Evolutionary conservation across 495 filamentous ascomycete genomes (phyloP).

Genomic region (Podospora conica): DNA sequence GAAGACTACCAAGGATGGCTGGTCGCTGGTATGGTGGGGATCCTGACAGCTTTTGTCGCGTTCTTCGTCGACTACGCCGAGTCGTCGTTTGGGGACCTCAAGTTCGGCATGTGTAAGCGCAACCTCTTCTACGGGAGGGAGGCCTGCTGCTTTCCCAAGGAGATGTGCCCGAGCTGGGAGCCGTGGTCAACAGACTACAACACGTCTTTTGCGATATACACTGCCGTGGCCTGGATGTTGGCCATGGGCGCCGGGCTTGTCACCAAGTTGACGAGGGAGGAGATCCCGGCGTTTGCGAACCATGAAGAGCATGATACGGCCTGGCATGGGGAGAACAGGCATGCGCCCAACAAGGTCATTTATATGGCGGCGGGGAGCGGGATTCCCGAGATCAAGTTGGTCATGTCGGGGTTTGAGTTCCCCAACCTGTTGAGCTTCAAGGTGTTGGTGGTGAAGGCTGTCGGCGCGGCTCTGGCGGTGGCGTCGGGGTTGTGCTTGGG

Average conservation of each 20-base stretch:
- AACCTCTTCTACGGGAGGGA: slow-evolving; percentile 44
- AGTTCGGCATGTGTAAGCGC: slow-evolving; percentile 45
- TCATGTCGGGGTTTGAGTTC: slow-evolving; percentile 54
- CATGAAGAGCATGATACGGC: slow-evolving; percentile 12
- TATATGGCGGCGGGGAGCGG: slow-evolving; percentile 53
- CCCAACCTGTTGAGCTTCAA: slow-evolving; percentile 50
- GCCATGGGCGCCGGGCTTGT: slow-evolving; percentile 44
- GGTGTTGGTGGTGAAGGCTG: slow-evolving; percentile 49
- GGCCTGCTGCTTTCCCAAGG: slow-evolving; percentile 37
- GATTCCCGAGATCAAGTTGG: slow-evolving; percentile 57
- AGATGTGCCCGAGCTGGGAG: slow-evolving; percentile 37
- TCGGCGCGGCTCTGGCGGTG: slow-evolving; percentile 52
- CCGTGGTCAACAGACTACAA: slow-evolving; percentile 39
- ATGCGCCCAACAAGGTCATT: slow-evolving; percentile 41
- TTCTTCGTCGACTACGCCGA: slow-evolving; percentile 49
- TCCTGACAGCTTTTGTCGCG: slow-evolving; percentile 50
- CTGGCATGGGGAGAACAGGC: neutral
- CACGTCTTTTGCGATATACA: slow-evolving; percentile 42
- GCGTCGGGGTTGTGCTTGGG: slow-evolving; percentile 53
- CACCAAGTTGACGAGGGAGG: slow-evolving; percentile 48
- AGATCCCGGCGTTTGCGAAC: slow-evolving; percentile 39
- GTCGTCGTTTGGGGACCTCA: slow-evolving; percentile 50
- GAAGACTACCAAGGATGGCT: slow-evolving; percentile 26
- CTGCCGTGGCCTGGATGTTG: slow-evolving; percentile 43
- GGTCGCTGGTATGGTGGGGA: slow-evolving; percentile 46